Evolutionary conservation across 805 yeast species (phyloP).

Genomic region (Kluyveromyces aestuarii): DNA sequence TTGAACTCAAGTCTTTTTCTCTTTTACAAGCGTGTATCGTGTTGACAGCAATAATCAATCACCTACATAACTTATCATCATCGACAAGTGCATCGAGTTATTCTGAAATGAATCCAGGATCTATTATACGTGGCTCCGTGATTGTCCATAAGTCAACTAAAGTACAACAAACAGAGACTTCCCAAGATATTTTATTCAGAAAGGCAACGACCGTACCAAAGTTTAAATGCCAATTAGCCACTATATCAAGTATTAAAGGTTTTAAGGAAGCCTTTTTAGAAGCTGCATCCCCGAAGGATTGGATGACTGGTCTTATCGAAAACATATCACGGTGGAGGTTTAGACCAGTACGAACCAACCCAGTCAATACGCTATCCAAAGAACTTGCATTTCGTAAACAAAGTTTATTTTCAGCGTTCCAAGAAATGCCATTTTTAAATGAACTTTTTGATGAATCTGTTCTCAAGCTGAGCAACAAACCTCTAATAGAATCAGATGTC

Average conservation of each 20-base stretch:
- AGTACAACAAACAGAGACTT: not conserved
- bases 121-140: not conserved
- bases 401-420: constrained; percentile 5
- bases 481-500: constrained; percentile 12
- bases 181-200: not conserved
- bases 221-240: constrained; percentile 1
- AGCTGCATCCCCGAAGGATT: constrained; percentile 7
- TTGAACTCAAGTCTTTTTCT: constrained; percentile 1
- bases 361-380: constrained; percentile 6
- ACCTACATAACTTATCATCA: not conserved
- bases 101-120: not conserved
- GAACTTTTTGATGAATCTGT: constrained; percentile 13
- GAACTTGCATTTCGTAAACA: constrained; percentile 3
- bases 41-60: not conserved
- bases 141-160: constrained; percentile 1
- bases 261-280: constrained; percentile 5
- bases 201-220: not conserved
- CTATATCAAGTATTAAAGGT: constrained; percentile 1
- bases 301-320: constrained; percentile 9
- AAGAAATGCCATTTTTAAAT: constrained; percentile 11
- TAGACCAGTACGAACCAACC: constrained; percentile 9
- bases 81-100: not conserved
- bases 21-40: constrained; percentile 1
- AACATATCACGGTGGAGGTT: constrained; percentile 13
- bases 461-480: constrained; percentile 9